Base-by-base conservation (phyloP, 176 grass and related monocot species). In the Elaeis guineensis region DNA sequence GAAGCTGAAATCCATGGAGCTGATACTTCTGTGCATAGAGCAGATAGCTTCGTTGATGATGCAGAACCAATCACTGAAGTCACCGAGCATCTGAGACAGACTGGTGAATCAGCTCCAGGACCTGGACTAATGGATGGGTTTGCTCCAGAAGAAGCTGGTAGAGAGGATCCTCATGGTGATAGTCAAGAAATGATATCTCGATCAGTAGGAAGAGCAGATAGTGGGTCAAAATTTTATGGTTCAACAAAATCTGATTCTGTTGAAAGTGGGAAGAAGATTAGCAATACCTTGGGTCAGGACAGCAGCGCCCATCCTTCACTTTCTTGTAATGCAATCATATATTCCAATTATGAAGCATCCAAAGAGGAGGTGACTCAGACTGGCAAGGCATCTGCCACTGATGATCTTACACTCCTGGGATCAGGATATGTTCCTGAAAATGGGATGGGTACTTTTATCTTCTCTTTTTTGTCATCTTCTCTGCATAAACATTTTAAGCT, bases 1-100 rank as follows among this genome's bases (percentile, higher is more conserved):
- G 93, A 97, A 63, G 93, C 93, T 67, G 93, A 97, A 75, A 97
- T 92, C 72, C 93, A 97, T 82, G 93, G 93, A 32, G 80, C 81
- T 67, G 93, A 82, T 67, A 75, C 75, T 59, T 95, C 86, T 76
- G 70, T 89, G 63, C 87, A 97, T 64, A 90, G 84, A 65, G 17
- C 93, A 23, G 70, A 85, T 51, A 90, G 87, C 75, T 68, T 76
- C 80, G 87, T 85, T 54, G 93, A 76, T 63, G 93, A 91, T 72
- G 84, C 66, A 17, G 93, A 97, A 82, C 86, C 86, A 54, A 60
- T 83, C 64, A 52, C 93, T 49, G 93, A 97, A 66, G 81, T 91
- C 64, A 91, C 81, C 4, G 93, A 97, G 79, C 85, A 80, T 69
- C 64, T 91, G 62, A 87, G 93, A n/a, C 93, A 92, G 67, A 97